Evolutionary conservation across 441 rosid genomes (phyloP).

Genomic region (Arabidopsis lyrata): DNA sequence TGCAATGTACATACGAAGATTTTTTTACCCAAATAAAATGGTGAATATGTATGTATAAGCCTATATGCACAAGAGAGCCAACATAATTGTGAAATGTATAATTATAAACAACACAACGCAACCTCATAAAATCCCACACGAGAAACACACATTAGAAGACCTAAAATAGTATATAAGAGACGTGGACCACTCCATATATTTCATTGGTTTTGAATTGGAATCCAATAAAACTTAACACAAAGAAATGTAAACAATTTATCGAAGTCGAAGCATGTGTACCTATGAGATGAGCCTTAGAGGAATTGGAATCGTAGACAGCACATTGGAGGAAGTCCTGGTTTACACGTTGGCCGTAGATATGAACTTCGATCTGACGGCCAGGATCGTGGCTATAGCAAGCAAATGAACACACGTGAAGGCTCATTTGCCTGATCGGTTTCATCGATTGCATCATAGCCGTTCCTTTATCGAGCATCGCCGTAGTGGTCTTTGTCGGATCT

Average conservation of each 20-base stretch:
- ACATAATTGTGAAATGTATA: too few species aligned
- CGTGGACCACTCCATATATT: too few species aligned
- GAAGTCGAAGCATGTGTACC: conserved; percentile 44
- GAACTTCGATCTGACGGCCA: conserved; percentile 71
- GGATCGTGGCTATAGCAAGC: conserved; percentile 75
- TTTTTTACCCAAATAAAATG: too few species aligned
- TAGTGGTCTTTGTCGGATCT: conserved; percentile 54
- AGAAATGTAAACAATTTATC: background rate
- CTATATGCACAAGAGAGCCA: too few species aligned
- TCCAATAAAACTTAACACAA: too few species aligned
- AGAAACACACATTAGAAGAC: too few species aligned
- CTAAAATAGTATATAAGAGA: too few species aligned
- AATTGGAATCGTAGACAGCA: conserved; percentile 66
- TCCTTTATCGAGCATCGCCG: conserved; percentile 55
- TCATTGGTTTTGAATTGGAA: too few species aligned
- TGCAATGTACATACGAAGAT: too few species aligned
- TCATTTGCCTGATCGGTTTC: conserved; percentile 65
- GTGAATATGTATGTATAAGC: too few species aligned
- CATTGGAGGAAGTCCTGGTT: conserved; percentile 81
- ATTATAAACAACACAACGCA: too few species aligned
- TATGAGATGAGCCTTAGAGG: conserved; percentile 59
- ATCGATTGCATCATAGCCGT: conserved; percentile 64
- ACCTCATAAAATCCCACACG: too few species aligned
- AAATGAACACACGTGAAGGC: conserved; percentile 68
- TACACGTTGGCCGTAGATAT: conserved; percentile 61